Conservation (phyloP, 441 rosid species). For the Pelargonium cotyledonis region DNA sequence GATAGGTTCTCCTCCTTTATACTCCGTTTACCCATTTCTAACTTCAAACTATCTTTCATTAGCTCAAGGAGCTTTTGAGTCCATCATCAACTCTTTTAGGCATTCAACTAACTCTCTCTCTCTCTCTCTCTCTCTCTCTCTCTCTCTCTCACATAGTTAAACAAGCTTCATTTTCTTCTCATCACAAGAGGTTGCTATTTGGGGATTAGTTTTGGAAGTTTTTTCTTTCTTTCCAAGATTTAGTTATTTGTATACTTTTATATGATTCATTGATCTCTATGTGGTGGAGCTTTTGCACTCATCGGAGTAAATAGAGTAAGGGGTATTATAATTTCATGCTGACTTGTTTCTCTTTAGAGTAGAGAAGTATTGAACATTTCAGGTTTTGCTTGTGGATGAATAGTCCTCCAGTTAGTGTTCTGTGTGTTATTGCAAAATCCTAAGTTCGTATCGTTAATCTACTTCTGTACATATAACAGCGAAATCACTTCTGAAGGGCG, state of each 20-base stretch:
- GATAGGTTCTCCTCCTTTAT: not conserved
- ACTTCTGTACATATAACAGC: conserved; percentile 30
- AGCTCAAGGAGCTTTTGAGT: not conserved
- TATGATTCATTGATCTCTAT: not conserved
- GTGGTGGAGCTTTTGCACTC: not conserved
- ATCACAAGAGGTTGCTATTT: not conserved
- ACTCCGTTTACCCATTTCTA: not conserved
- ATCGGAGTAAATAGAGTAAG: not conserved
- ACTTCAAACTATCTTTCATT: not conserved
- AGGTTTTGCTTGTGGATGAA: conserved; percentile 1
- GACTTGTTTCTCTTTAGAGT: not conserved
- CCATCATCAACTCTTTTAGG: too few relatives aligned
- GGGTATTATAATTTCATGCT: not conserved
- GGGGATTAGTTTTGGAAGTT: not conserved
- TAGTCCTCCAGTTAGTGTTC: not conserved
- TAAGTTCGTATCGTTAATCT: conserved; percentile 15
- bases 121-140: too few relatives aligned
- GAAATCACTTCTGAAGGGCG: conserved; percentile 91
- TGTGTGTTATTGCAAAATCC: not conserved
- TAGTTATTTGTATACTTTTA: not conserved
- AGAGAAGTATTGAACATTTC: not conserved
- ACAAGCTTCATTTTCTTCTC: not conserved
- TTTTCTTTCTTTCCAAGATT: not conserved
- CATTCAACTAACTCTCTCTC: too few relatives aligned
- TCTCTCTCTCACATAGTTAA: not conserved